Conservation (phyloP, 371 early-diverging fungal species). For the Mucor indicus region DNA sequence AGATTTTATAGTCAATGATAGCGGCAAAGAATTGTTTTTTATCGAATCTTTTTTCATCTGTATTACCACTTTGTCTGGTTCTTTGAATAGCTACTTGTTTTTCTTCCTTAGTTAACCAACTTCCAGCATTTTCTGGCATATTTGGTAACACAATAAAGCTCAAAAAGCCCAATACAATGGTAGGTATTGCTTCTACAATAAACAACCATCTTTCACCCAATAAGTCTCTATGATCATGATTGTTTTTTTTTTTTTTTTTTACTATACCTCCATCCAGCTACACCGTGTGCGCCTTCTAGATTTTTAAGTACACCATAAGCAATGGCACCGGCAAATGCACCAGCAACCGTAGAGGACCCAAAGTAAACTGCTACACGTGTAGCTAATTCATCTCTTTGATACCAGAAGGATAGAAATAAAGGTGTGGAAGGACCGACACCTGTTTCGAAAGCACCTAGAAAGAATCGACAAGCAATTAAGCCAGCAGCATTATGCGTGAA, state of each 20-base stretch:
- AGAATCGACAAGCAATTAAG: slow-evolving; percentile 55
- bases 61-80: slow-evolving; percentile 22
- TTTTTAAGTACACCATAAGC: slow-evolving; percentile 34
- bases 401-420: slow-evolving; percentile 42
- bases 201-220: slow-evolving; percentile 40
- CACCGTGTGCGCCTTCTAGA: slow-evolving; percentile 29
- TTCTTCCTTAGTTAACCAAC: slow-evolving; percentile 40
- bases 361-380: slow-evolving; percentile 40
- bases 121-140: slow-evolving; percentile 25
- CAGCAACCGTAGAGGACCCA: slow-evolving; percentile 42
- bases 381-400: slow-evolving; percentile 37
- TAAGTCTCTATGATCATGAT: too few species aligned
- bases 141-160: slow-evolving; percentile 35
- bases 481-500: slow-evolving; percentile 45
- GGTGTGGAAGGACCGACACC: slow-evolving; percentile 39
- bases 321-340: slow-evolving; percentile 48
- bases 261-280: slow-evolving; percentile 38
- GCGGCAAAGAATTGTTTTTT: slow-evolving; percentile 36
- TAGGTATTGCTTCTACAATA: slow-evolving; percentile 59
- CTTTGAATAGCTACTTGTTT: slow-evolving; percentile 33
- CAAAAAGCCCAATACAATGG: slow-evolving; percentile 48
- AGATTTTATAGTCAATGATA: slow-evolving; percentile 30
- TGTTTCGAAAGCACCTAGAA: slow-evolving; percentile 53
- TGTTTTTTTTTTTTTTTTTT: background rate
- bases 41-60: slow-evolving; percentile 29